Base-by-base conservation (phyloP, 1,139 yeast species). In the Suhomyces choctaworum region DNA sequence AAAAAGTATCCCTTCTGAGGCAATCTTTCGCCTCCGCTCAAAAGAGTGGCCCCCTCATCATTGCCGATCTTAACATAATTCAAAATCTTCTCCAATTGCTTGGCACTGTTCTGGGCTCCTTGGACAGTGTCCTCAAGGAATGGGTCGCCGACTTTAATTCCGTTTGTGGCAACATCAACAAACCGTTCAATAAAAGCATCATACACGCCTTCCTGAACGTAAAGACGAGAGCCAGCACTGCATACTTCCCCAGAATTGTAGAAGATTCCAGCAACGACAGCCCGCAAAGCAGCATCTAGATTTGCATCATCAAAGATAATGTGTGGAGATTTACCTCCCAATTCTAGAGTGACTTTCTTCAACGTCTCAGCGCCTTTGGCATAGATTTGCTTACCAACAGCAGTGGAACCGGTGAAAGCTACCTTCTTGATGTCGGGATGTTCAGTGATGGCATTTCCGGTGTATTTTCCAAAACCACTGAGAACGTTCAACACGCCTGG, bases 271-370 rank as follows among this genome's bases (percentile, higher is more conserved):
- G 47, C 37, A 30, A 50, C 32, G 6, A 50, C 50, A 25, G 48
- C 41, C 13, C 42, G 31, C 7, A 50, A 37, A 8, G 41, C 41
- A 3, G 65, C 64, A 39, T 76, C 77, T 38, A 85, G 50, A 51
- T 85, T 78, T 42, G 86, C 86, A 58, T 85, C 94, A 50, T 78
- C 73, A 54, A 84, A 84, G 32, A 85, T 80, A 49, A 85, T 78
- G 64, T 82, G 80, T 51, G 95, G 90, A 34, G 92, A 83, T 69
- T 85, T 85, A 54, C 95, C 95, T 53, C 95, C 95, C 52, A 84
- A 79, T 68, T 85, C 95, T 51, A 85, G 76, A 28, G 95, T 84
- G 36, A 83, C 85, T 64, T 82, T 82, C 73, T 84, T 84, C 62
- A 83, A 68, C 29, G 84, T 72, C 45, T 58, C 60, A 27, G 90